A percentile compares a stretch with the other conserved stretches of the same genome.
Evolutionary conservation across 148 eudicot species (phyloP).

Genomic region (Beta vulgaris): DNA sequence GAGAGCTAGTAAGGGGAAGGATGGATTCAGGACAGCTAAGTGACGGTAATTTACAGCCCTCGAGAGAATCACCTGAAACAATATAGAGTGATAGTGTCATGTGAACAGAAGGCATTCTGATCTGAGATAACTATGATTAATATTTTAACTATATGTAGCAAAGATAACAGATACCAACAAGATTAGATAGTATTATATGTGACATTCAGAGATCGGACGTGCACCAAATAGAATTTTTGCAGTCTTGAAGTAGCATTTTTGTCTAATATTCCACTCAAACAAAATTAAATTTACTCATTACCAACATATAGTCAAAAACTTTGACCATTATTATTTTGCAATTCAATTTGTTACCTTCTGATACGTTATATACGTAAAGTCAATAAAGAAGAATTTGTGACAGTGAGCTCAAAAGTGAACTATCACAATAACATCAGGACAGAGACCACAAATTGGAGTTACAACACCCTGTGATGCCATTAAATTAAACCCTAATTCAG

Average conservation of each 20-base stretch:
- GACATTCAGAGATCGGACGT: not conserved
- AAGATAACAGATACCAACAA: not conserved
- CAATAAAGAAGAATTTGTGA: not conserved
- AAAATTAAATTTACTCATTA: not conserved
- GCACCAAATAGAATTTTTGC: not conserved
- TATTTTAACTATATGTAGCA: not conserved
- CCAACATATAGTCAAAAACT: not conserved
- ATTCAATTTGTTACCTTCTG: not conserved
- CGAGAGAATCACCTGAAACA: constrained; percentile 19
- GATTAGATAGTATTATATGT: not conserved
- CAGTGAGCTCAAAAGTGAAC: not conserved
- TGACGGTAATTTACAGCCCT: constrained; percentile 13
- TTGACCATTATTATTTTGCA: not conserved
- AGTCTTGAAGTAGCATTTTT: not conserved
- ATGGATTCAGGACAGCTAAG: constrained; percentile 28
- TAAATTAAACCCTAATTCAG: not conserved
- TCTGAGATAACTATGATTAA: not conserved
- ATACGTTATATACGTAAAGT: not conserved
- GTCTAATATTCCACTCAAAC: not conserved
- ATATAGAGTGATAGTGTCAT: constrained; percentile 12
- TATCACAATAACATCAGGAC: not conserved
- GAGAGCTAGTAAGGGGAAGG: constrained; percentile 36
- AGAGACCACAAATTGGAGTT: not conserved
- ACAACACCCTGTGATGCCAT: not conserved
- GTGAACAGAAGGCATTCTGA: not conserved